A percentile compares a stretch with the other conserved stretches of the same genome.
These are phyloP conservation scores for Dichotomopilus funicola DNA, from an alignment of 2,329 filamentous ascomycete genomes.

Conservation along the genomic window DNA sequence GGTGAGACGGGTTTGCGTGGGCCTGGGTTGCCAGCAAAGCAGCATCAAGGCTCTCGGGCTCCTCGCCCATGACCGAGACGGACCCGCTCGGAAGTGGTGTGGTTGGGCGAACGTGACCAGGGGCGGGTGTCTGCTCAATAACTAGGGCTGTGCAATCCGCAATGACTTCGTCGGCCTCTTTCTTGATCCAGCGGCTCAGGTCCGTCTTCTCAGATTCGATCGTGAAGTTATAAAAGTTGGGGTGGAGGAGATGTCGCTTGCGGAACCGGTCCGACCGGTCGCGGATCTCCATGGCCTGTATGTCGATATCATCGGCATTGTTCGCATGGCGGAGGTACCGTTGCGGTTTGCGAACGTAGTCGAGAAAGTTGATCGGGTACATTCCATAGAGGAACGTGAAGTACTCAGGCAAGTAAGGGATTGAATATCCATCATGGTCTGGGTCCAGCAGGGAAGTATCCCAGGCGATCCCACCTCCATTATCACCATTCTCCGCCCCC, in stretches of 20 bases:
- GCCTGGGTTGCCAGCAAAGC: conserved; percentile 15
- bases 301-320: conserved; percentile 66
- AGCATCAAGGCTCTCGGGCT: conserved; percentile 13
- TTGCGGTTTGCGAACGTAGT: conserved; percentile 76
- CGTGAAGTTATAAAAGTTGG: conserved; percentile 77
- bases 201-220: conserved; percentile 75
- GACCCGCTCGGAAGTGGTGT: conserved; percentile 7
- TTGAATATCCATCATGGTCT: conserved; percentile 54
- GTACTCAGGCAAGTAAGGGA: conserved; percentile 65
- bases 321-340: conserved; percentile 69
- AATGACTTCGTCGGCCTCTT: conserved; percentile 72
- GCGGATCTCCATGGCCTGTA: conserved; percentile 71
- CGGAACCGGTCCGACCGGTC: conserved; percentile 69
- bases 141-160: conserved; percentile 72
- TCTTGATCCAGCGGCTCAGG: conserved; percentile 69
- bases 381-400: conserved; percentile 79
- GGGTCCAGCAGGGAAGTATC: conserved; percentile 56
- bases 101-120: conserved; percentile 1
- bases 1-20: conserved; percentile 7
- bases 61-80: conserved; percentile 5
- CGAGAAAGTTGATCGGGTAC: conserved; percentile 81
- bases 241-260: conserved; percentile 66
- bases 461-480: conserved; percentile 45
- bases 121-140: conserved; percentile 15
- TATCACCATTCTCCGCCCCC: conserved; percentile 31